Evolutionary conservation across 225 moss, liverwort and hornwort genomes (phyloP).

Genomic region (Pseudisothecium myosuroides): DNA sequence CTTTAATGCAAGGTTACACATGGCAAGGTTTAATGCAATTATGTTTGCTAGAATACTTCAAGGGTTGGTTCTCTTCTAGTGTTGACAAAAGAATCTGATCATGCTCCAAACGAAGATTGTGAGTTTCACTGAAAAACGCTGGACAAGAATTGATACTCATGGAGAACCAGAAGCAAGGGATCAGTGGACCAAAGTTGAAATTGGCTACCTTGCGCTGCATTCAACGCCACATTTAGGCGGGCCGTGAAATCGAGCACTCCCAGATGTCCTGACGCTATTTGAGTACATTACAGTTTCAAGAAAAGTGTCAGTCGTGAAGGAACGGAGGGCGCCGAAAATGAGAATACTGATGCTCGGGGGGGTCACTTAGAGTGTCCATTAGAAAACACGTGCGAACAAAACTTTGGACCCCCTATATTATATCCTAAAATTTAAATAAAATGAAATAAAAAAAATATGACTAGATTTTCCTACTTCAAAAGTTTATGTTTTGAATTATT

Average conservation of each 20-base stretch:
- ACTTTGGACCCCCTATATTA: too few relatives aligned
- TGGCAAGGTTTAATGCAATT: too few relatives aligned
- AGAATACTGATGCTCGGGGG: too few relatives aligned
- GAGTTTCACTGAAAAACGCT: neutral
- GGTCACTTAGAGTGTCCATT: too few relatives aligned
- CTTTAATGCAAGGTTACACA: too few relatives aligned
- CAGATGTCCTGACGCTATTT: neutral
- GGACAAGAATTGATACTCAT: neutral
- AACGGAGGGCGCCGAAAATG: neutral
- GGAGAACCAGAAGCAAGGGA: neutral
- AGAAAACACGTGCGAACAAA: too few relatives aligned
- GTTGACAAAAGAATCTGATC: neutral
- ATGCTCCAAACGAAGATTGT: neutral
- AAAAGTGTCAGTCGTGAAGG: neutral
- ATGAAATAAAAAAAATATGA: too few relatives aligned
- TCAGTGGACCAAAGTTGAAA: neutral
- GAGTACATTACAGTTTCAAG: neutral
- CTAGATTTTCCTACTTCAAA: too few relatives aligned
- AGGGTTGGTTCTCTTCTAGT: neutral
- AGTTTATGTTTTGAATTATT: too few relatives aligned
- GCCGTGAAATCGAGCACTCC: conserved; percentile 1
- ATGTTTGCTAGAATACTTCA: too few relatives aligned
- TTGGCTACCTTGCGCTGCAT: conserved; percentile 8
- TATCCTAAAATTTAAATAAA: too few relatives aligned
- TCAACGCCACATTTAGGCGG: conserved; percentile 13